Percentiles rank a stretch among this genome's conserved stretches.
Evolutionary conservation across 2,329 filamentous ascomycete genomes (phyloP).

Genomic region (Colletotrichum sp.): DNA sequence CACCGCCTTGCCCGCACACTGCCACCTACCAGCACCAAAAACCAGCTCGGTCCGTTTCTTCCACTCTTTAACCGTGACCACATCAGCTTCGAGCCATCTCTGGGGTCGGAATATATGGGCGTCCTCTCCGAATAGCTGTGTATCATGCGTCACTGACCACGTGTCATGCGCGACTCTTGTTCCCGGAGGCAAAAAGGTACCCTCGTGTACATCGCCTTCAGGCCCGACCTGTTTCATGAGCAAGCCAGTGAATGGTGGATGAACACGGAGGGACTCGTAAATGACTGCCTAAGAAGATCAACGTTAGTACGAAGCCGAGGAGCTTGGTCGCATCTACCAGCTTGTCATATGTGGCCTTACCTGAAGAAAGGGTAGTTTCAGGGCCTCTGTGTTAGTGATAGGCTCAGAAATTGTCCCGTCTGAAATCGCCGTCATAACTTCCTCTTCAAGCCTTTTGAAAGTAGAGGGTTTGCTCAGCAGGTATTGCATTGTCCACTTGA

Average conservation of each 20-base stretch:
- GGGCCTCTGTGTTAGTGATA: conserved; percentile 37
- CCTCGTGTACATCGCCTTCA: conserved; percentile 38
- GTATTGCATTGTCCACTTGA: conserved; percentile 53
- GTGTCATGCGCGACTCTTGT: conserved; percentile 45
- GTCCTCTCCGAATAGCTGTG: conserved; percentile 46
- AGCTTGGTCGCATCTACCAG: rapidly evolving
- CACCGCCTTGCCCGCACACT: conserved; percentile 50
- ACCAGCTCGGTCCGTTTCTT: conserved; percentile 42
- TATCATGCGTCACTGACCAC: conserved; percentile 41
- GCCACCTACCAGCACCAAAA: conserved; percentile 45
- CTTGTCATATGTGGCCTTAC: neutral
- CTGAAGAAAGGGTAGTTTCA: conserved; percentile 42
- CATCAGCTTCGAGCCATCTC: conserved; percentile 46
- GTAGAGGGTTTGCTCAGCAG: conserved; percentile 52
- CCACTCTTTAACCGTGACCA: conserved; percentile 30
- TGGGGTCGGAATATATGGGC: conserved; percentile 49
- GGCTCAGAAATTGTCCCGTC: conserved; percentile 21
- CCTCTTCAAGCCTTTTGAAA: conserved; percentile 47
- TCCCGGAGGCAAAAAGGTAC: conserved; percentile 37
- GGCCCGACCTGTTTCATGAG: conserved; percentile 55
- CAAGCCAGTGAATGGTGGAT: conserved; percentile 50
- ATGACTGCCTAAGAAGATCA: conserved; percentile 45
- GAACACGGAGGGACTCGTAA: conserved; percentile 54
- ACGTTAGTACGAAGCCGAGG: neutral
- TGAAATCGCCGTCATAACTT: conserved; percentile 43